These are phyloP conservation scores for Trichoderma gracile DNA, from an alignment of 2,329 filamentous ascomycete genomes.

Conservation along the genomic window DNA sequence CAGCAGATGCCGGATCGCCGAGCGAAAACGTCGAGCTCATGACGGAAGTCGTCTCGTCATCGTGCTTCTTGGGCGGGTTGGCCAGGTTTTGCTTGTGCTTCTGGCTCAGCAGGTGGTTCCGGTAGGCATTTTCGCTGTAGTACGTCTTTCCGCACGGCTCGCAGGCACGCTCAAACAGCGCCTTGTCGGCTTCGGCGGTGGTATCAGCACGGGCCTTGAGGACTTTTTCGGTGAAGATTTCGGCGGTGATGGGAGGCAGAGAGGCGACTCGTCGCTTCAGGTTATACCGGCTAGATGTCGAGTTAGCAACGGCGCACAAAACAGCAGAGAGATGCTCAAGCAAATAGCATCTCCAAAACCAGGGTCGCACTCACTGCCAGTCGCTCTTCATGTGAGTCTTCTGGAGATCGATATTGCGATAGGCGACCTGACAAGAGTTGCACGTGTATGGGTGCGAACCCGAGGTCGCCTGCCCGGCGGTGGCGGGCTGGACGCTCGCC, in stretches of 20 bases:
- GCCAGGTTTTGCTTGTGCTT: constrained; percentile 73
- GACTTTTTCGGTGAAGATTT: constrained; percentile 94
- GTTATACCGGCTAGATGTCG: constrained; percentile 74
- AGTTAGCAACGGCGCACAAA: not conserved
- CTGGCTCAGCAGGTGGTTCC: constrained; percentile 86
- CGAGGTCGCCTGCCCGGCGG: constrained; percentile 38
- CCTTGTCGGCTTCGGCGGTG: constrained; percentile 81
- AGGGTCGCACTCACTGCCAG: constrained; percentile 78
- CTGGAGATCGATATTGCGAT: constrained; percentile 90
- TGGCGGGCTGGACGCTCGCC: constrained; percentile 45
- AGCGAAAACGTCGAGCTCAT: constrained; percentile 91
- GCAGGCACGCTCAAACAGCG: constrained; percentile 83
- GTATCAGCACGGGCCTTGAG: constrained; percentile 84
- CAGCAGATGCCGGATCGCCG: constrained; percentile 68
- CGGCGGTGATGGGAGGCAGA: constrained; percentile 84
- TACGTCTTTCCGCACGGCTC: constrained; percentile 85
- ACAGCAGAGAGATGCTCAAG: not conserved
- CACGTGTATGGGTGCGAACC: constrained; percentile 88
- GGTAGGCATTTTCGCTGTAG: constrained; percentile 93
- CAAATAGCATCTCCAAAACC: no score
- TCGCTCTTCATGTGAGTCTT: constrained; percentile 96
- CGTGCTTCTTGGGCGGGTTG: constrained; percentile 46
- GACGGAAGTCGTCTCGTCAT: constrained; percentile 76
- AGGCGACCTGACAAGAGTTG: constrained; percentile 97
- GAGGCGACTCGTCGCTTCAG: constrained; percentile 91